Evolutionary conservation across 2,329 filamentous ascomycete species (phyloP), one percentile per base, ranked within the genome.

Genomic region (Seiridium cupressi): DNA sequence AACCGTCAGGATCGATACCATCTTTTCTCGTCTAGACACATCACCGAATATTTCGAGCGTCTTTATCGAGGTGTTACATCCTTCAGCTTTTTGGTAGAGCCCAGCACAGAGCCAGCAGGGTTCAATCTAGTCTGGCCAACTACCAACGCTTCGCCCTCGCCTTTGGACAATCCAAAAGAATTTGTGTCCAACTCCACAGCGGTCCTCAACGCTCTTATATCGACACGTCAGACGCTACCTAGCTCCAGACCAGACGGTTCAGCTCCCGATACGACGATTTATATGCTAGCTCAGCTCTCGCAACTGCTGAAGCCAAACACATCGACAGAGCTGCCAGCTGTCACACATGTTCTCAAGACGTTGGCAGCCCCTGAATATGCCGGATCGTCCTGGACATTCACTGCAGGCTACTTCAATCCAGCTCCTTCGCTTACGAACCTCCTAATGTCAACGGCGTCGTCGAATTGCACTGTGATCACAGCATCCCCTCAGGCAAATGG

Each of bases 361-460:
- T 82, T 97, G 3, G 82, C 89, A 0, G 77, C 74, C 0, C 83
- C 89, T 0, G 77, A 82, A 5, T 90, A 92, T 68, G 78, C 81
- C 8, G 83, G 85, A 40, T 91, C 90, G 0, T 89, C 87, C 11
- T 99, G 95, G 95, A 95, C 92, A 0, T 98, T 99, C 74, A 98
- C 95, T 1, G 95, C 95, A 0, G 95, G 95, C 57, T 99, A 99
- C 78, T 99, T 99, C 79, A 99, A 99, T 78, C 96, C 96, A 59
- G 93, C 93, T 5, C 90, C 93, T 0, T 87, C 89, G 3, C 85
- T 98, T 26, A 93, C 91, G 2, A 85, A 88, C 44, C 84, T 97
- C 0, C 81, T 99, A 0, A 86, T 99, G 38, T 81, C 83, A 5
- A 93, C 92, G 0, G 84, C 87, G 1, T 90, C 89, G 0, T 75